Evolutionary conservation across 2,329 filamentous ascomycete species (phyloP).

Genomic region (Apiospora hydei): DNA sequence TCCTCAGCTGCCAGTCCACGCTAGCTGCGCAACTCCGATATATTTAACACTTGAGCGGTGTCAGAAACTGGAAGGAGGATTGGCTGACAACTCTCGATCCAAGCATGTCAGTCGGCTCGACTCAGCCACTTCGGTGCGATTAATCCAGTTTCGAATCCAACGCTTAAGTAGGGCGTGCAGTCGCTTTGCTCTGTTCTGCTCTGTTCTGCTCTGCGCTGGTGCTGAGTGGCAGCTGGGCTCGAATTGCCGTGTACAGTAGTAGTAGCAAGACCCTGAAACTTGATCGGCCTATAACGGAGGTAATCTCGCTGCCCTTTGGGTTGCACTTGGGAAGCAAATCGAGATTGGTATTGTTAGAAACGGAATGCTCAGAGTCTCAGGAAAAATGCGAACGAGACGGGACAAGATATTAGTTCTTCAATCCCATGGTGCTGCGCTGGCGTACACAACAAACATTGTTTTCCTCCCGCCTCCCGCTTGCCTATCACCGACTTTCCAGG

Average conservation of each 20-base stretch:
- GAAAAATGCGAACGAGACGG: background rate
- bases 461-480: background rate
- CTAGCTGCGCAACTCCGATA: constrained; percentile 20
- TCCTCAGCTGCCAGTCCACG: constrained; percentile 6
- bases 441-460: constrained; percentile 16
- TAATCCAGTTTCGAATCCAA: constrained; percentile 8
- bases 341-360: constrained; percentile 12
- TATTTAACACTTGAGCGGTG: constrained; percentile 22
- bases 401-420: constrained; percentile 11
- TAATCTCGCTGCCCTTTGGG: background rate
- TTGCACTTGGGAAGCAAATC: background rate
- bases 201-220: background rate
- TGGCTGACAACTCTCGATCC: constrained; percentile 4
- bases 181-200: background rate
- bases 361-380: background rate
- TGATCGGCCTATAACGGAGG: background rate
- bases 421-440: background rate
- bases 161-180: background rate
- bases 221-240: background rate
- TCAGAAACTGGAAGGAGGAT: constrained; percentile 19
- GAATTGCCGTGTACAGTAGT: background rate
- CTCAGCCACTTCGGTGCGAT: constrained; percentile 12
- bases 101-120: background rate
- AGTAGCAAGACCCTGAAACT: constrained; percentile 3
- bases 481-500: constrained; percentile 10